Conservation (phyloP, 768 basidiomycete genomes). For the Mycena polygramma region DNA sequence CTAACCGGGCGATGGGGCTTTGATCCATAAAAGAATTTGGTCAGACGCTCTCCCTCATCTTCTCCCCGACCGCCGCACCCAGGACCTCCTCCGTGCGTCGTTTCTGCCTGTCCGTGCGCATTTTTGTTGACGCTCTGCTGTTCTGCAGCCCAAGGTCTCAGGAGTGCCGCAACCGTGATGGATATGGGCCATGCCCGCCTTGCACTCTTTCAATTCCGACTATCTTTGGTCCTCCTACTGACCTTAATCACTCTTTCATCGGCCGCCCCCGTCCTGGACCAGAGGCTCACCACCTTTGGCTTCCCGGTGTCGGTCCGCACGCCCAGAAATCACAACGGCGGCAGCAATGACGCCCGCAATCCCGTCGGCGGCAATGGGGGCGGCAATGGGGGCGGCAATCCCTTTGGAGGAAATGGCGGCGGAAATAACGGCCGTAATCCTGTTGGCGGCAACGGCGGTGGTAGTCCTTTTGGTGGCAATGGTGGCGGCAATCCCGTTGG, state of each 20-base stretch:
- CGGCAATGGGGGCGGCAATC: no score
- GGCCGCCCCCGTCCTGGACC: constrained; percentile 15
- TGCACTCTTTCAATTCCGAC: constrained; percentile 27
- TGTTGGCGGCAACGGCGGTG: no score
- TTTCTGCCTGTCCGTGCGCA: background rate
- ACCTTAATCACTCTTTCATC: constrained; percentile 27
- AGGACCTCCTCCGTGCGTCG: constrained; percentile 1
- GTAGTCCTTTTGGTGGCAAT: no score
- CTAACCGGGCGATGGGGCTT: background rate
- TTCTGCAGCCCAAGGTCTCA: no score
- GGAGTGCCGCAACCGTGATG: background rate
- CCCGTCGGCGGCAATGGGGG: no score
- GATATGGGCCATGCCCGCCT: constrained; percentile 35
- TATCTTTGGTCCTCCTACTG: constrained; percentile 37
- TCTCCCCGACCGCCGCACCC: background rate
- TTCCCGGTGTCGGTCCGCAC: constrained; percentile 1
- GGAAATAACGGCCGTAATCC: no score
- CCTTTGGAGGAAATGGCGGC: no score
- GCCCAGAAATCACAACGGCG: background rate
- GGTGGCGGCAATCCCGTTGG: no score
- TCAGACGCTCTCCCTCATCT: background rate
- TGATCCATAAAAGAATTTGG: background rate
- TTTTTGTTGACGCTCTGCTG: no score
- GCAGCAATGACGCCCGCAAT: no score
- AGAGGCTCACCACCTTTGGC: background rate